Evolutionary conservation across 2,329 filamentous ascomycete genomes (phyloP).

Genomic region (Colletotrichum tofieldiae): DNA sequence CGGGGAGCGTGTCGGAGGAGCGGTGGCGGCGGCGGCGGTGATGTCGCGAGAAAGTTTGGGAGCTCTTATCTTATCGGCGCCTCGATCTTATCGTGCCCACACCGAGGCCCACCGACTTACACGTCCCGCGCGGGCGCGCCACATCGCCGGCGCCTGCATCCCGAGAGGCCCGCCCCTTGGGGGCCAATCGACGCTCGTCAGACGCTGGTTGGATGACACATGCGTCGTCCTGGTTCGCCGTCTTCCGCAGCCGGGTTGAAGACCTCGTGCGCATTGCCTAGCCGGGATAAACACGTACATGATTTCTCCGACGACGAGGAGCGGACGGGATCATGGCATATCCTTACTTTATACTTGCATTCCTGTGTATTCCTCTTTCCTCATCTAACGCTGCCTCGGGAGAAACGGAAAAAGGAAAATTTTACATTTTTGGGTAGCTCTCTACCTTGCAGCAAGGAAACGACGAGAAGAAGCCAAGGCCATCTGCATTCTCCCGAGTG

Average conservation of each 20-base stretch:
- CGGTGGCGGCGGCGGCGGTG: not conserved
- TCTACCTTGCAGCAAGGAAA: too few relatives aligned
- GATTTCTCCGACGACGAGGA: not conserved
- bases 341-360: too few relatives aligned
- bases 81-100: constrained; percentile 1
- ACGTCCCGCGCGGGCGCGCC: not conserved
- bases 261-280: not conserved
- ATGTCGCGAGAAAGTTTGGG: constrained; percentile 9
- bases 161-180: not conserved
- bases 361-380: too few relatives aligned
- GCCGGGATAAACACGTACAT: not conserved
- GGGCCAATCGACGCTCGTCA: not conserved
- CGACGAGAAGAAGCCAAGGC: not conserved
- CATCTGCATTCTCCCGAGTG: not conserved
- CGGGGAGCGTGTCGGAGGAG: not conserved
- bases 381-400: too few relatives aligned
- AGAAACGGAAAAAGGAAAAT: too few relatives aligned
- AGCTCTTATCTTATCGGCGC: constrained; percentile 41
- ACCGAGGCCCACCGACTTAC: constrained; percentile 34
- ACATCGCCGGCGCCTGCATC: not conserved
- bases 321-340: not conserved
- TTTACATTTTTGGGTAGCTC: too few relatives aligned
- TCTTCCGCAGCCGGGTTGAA: not conserved
- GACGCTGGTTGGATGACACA: not conserved
- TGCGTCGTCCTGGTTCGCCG: not conserved